These are phyloP conservation scores for Geotrichum histeridarum DNA, from an alignment of 1,139 yeast species.

Conservation along the genomic window DNA sequence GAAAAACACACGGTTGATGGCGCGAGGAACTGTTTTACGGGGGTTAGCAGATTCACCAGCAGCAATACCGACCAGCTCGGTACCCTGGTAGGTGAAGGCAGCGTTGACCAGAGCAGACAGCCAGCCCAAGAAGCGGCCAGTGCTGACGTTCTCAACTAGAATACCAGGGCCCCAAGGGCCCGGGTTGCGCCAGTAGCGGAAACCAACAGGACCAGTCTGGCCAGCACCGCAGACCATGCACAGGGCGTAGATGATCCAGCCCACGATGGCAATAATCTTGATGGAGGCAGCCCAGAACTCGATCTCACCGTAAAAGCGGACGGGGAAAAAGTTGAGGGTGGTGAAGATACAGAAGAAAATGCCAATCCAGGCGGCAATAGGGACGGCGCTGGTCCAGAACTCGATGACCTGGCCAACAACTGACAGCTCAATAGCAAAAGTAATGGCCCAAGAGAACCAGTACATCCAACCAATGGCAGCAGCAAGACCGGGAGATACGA, in stretches of 20 bases:
- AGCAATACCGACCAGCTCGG: constrained; percentile 70
- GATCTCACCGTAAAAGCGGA: constrained; percentile 38
- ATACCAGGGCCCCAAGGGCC: constrained; percentile 59
- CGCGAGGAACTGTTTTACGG: constrained; percentile 68
- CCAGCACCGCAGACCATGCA: constrained; percentile 74
- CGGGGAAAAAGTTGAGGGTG: constrained; percentile 36
- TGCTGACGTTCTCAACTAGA: constrained; percentile 47
- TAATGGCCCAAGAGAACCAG: constrained; percentile 61
- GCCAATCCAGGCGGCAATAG: constrained; percentile 44
- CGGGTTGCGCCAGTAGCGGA: constrained; percentile 64
- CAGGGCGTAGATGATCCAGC: constrained; percentile 63
- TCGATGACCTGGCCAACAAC: constrained; percentile 55
- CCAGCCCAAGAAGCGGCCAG: constrained; percentile 49
- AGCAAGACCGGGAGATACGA: constrained; percentile 58
- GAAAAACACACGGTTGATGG: constrained; percentile 68
- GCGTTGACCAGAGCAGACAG: constrained; percentile 59
- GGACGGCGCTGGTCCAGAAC: constrained; percentile 52
- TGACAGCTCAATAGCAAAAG: constrained; percentile 57
- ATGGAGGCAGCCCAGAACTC: constrained; percentile 40
- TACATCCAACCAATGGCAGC: constrained; percentile 59
- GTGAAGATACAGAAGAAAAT: constrained; percentile 31
- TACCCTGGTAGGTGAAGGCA: constrained; percentile 71
- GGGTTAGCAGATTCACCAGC: constrained; percentile 78
- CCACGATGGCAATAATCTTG: constrained; percentile 48
- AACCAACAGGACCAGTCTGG: constrained; percentile 62